phyloP scores from a whole-genome alignment of 345 rosid genomes.

The Corchorus capsularis region DNA sequence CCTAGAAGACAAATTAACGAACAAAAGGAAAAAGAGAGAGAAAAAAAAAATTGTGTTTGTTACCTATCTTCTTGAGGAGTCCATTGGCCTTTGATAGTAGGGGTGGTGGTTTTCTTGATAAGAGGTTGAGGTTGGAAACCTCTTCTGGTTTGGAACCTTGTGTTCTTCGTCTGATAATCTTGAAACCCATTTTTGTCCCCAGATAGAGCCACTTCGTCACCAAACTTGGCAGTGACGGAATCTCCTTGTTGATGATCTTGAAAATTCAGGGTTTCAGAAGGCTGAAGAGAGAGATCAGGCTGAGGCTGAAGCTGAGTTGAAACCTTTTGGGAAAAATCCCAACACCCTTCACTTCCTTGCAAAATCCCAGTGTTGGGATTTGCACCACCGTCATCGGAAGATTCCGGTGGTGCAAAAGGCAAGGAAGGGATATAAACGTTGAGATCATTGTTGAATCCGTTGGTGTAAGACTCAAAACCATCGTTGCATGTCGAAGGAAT shows the following conservation, averaged over 20 bases:
- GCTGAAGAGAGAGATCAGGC: not conserved
- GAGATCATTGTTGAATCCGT: not conserved
- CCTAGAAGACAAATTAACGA: not conserved
- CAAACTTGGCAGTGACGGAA: not conserved
- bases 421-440: slow-evolving; percentile 10
- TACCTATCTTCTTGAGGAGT: slow-evolving; percentile 63
- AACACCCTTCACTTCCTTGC: slow-evolving; percentile 18
- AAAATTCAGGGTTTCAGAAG: not conserved
- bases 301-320: not conserved
- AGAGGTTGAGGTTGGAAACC: slow-evolving; percentile 22
- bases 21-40: too few species aligned
- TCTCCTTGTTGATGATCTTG: slow-evolving; percentile 1
- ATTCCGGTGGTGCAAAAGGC: not conserved
- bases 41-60: not conserved
- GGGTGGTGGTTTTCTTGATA: slow-evolving; percentile 21
- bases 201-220: slow-evolving; percentile 26
- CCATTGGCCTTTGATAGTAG: slow-evolving; percentile 74
- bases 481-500: slow-evolving; percentile 21
- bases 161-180: slow-evolving; percentile 25
- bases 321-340: slow-evolving; percentile 19
- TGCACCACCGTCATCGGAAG: not conserved
- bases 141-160: slow-evolving; percentile 27
- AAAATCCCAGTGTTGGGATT: slow-evolving; percentile 5
- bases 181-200: slow-evolving; percentile 18
- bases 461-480: slow-evolving; percentile 7